Evolutionary conservation across 2,329 filamentous ascomycete species (phyloP), one percentile per base, ranked within the genome.

Genomic region (Sporothrix humicola): DNA sequence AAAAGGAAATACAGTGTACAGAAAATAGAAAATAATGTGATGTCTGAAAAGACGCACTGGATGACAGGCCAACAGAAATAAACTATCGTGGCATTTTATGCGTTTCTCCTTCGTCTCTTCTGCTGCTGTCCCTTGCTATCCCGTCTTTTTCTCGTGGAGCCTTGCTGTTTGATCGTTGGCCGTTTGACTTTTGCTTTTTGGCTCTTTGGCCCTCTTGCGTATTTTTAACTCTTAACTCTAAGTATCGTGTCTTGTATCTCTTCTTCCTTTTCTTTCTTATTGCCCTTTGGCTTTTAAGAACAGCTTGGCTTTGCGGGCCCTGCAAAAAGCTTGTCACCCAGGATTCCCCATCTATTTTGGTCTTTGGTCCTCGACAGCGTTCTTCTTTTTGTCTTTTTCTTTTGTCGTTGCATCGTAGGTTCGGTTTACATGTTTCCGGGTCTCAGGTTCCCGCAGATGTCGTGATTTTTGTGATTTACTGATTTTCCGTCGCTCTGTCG

Each of bases 81-180:
- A n/a, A 65, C n/a, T 46, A 17, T 48, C 61, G 61, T 65, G 61
- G 48, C 61, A 65, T 46, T 65, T 46, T 26, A 48, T 65, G 61
- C 61, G 61, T 69, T 54, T 52, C 65, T 37, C n/a, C 15, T 69
- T 54, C 17, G 65, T 54, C 44, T 52, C 50, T 58, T 42, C n/a
- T 15, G n/a, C 56, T 48, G 44, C 61, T 23, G 42, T 63, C 26
- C 58, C 31, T 31, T 37, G 31, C 31, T 37, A 37, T 37, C 31
- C 31, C 31, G 31, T 37, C 31, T 37, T 37, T 37, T 12, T 20
- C 13, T 63, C 58, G 17, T 37, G 12, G 1, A 63, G 26, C 58
- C 15, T 17, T 61, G 56, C 6, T 37, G 56, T 26, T 31, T 56
- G 48, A 15, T 17, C 48, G 52, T 42, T 61, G 20, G 2, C 61